Evolutionary conservation across 129 eudicot genomes (phyloP), one percentile per base, ranked within the genome.

Genomic region (Erigeron canadensis): DNA sequence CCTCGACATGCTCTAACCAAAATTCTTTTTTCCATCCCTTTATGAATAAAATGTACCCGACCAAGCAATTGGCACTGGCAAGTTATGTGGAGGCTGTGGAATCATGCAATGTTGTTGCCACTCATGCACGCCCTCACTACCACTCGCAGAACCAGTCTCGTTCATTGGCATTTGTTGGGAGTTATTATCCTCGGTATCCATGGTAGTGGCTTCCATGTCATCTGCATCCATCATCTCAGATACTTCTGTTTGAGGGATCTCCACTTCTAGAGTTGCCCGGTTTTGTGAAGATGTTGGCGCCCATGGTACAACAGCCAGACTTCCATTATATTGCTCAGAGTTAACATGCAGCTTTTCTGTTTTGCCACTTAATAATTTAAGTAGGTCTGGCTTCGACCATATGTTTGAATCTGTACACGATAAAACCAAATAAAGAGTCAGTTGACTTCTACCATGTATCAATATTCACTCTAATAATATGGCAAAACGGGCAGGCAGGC

Each of bases 281-380:
- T 60, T 34, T 48, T 78, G 82, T 18, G 86, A 60, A 70, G 55
- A 65, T 34, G 44, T 72, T 17, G 88, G 77, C 19, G 82, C 85
- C 98, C 98, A 92, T 0, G 98, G 98, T 43, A 92, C 86, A 53
- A 92, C 90, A 11, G 98, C 98, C 41, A 79, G 75, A 72, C 84
- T 81, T 4, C 67, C 68, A 1, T 78, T 70, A 22, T 41, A 28
- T 11, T 48, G 54, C 7, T 22, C 45, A 4, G 59, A 2, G 18
- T 60, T 64, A 11, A 63, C 48, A 3, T 77, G 75, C 12, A 68
- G 80, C 68, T 67, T 50, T 22, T 65, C 60, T 11, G 67, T 53
- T 48, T 79, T 71, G 15, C 58, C 73, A 22, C 51, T 46, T 45
- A 65, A 39, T 16, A 77, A 23, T 71, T 73, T 60, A 42, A 65